Base-by-base conservation (phyloP, 1,284 basidiomycete genomes). In the Heterobasidion irregulare region DNA sequence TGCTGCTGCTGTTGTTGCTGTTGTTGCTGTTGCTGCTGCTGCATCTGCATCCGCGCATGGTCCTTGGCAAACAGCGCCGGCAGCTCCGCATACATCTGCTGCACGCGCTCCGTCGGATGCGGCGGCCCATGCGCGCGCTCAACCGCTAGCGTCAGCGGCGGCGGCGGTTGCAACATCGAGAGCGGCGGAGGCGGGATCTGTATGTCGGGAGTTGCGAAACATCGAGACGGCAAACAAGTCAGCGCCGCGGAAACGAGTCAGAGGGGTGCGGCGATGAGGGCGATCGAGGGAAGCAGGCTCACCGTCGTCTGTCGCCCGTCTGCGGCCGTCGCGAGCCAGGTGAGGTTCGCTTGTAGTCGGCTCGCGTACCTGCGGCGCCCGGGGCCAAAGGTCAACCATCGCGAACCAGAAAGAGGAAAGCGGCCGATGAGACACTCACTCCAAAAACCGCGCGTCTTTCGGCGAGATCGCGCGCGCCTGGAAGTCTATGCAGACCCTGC, bases 321-420 rank as follows among this genome's bases (percentile, higher is more conserved):
- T 38, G 78, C 82, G 33, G 77, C 78, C 18, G 78, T 75, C 50
- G 84, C 83, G 57, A 88, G 69, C 82, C 83, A 89, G 1, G 75
- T 71, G 9, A 89, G 71, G 65, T 89, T 89, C 33, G 79, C 75
- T 62, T 87, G 80, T 45, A 88, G 67, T 56, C 84, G 77, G 16
- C 55, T 55, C 6, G 76, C 66, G 66, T 79, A 86, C 64, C 85
- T 88, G 61, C 35, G 43, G 32, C 8, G 32, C 32, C 50, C 44
- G 45, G 53, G 38, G 58, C 52, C 53, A 51, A 45, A 43, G 41
- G 61, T 58, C 56, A 62, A 58, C 58, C 54, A n/a, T 52, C 18
- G 47, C 32, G 43, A 53, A 44, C 56, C 53, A 53, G 38, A 46
- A 50, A 44, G 19, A 26, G 47, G 19, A 47, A 4, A 44, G 43